phyloP scores from a whole-genome alignment of 768 basidiomycete genomes.

The Leccinum barrowsii region DNA sequence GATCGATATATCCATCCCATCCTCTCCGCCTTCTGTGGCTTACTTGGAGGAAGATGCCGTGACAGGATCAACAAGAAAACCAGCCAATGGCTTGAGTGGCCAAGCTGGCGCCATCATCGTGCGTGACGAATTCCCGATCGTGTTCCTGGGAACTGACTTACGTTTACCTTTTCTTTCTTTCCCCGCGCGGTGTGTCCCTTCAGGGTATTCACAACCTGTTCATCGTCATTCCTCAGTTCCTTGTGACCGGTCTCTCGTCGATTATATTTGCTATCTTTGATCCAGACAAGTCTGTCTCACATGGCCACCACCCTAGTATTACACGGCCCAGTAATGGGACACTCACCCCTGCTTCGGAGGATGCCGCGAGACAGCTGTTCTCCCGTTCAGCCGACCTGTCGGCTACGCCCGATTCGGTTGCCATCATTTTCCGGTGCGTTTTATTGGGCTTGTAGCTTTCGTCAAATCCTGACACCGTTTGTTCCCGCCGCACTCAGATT shows the following conservation, averaged over 20 bases:
- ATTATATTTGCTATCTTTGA: constrained; percentile 86
- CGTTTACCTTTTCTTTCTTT: background rate
- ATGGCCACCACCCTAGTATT: constrained; percentile 30
- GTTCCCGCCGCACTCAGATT: constrained; percentile 35
- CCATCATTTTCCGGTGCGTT: constrained; percentile 71
- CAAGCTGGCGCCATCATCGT: constrained; percentile 90
- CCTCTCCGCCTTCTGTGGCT: constrained; percentile 8
- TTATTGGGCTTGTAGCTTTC: background rate
- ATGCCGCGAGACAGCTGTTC: constrained; percentile 5
- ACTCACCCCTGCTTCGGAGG: constrained; percentile 1
- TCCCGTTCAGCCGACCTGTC: constrained; percentile 9
- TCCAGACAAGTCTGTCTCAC: constrained; percentile 46
- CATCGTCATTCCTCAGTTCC: constrained; percentile 90
- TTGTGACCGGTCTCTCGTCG: constrained; percentile 83
- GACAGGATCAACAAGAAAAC: constrained; percentile 12
- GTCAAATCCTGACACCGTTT: background rate
- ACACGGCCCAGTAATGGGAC: constrained; percentile 9
- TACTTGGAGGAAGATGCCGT: constrained; percentile 18
- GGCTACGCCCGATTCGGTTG: constrained; percentile 61
- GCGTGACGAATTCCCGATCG: constrained; percentile 26
- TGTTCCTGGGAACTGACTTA: background rate
- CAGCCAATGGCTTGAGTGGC: constrained; percentile 49
- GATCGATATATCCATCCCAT: constrained; percentile 34
- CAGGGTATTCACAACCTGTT: constrained; percentile 96
- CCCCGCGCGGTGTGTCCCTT: background rate